Evolutionary conservation across 2,329 filamentous ascomycete species (phyloP).

Genomic region (Cercospora sp.): DNA sequence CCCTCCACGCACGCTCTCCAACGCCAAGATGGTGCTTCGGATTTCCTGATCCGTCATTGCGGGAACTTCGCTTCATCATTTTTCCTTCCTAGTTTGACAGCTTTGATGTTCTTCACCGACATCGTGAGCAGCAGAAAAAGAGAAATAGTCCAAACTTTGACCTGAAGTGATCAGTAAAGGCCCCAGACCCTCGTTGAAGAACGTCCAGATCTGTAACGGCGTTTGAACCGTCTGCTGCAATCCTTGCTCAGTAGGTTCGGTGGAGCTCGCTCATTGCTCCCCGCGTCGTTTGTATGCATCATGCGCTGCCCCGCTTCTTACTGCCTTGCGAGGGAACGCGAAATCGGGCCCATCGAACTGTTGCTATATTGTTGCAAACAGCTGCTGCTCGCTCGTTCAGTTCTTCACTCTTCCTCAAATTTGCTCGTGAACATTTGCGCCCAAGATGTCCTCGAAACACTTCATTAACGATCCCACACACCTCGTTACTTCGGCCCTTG

Average conservation of each 20-base stretch:
- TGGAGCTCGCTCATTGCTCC: constrained; percentile 9
- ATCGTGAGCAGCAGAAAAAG: background rate
- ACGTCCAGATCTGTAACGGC: background rate
- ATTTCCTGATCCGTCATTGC: background rate
- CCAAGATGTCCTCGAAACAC: constrained; percentile 60
- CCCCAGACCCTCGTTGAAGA: background rate
- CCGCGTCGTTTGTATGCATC: constrained; percentile 4
- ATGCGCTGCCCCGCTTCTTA: constrained; percentile 9
- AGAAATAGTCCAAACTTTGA: background rate
- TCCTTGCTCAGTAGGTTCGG: background rate
- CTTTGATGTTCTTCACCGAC: background rate
- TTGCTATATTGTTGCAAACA: background rate
- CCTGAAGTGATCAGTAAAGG: background rate
- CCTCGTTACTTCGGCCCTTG: constrained; percentile 75
- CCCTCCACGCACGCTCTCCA: background rate
- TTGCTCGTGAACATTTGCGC: too few species aligned
- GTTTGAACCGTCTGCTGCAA: background rate
- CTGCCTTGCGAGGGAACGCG: background rate
- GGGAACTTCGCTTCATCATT: constrained; percentile 6
- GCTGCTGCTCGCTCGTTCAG: background rate
- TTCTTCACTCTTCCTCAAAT: background rate
- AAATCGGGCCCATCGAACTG: background rate
- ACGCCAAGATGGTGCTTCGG: constrained; percentile 11
- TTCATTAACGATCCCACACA: constrained; percentile 83
- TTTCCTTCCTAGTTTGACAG: background rate